Evolutionary conservation across 2,329 filamentous ascomycete genomes (phyloP), one percentile per base, ranked within the genome.

Genomic region (Colletotrichum lupini): DNA sequence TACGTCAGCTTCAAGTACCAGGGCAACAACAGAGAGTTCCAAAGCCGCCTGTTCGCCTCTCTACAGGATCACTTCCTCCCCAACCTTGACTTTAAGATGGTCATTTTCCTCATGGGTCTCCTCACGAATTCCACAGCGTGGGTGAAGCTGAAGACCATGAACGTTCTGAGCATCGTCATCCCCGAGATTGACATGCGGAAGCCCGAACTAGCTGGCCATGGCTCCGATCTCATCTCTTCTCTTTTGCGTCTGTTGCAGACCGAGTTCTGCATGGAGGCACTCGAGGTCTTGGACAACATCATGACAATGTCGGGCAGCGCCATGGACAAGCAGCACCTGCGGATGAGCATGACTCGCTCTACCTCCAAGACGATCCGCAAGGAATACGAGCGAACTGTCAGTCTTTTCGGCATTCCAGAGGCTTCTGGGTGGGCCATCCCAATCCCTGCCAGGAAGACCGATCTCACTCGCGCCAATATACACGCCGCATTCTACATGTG

Each of bases 401-500:
- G 95, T 79, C 85, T 99, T 42, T 99, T 98, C 81, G 97, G 97
- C 32, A 98, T 99, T 72, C 97, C 97, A 0, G 96, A 98, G 80
- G 92, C 95, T 26, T 97, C 94, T 19, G 97, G 97, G 2, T 99
- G 97, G 97, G 97, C 97, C 0, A 95, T 99, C 57, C 96, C 97
- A 0, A 91, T 97, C 80, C 97, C 97, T 19, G 96, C 96, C 0
- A 93, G 94, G 68, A 96, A 98, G 84, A 97, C 95, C 0, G 92
- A 93, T 67, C 90, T 92, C 42, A 98, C 97, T 4, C 90, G 97
- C 70, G 90, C 92, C 71, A 99, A 99, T 78, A 97, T 99, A 2
- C 96, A 98, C 81, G 95, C 95, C 0, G 95, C 97, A 0, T 98
- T 98, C 82, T 98, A 98, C 82, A 97, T 95, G 76, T 98, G 95